Evolutionary conservation across 768 basidiomycete species (phyloP), one percentile per base, ranked within the genome.

Genomic region (Boletus tylopilopsis): DNA sequence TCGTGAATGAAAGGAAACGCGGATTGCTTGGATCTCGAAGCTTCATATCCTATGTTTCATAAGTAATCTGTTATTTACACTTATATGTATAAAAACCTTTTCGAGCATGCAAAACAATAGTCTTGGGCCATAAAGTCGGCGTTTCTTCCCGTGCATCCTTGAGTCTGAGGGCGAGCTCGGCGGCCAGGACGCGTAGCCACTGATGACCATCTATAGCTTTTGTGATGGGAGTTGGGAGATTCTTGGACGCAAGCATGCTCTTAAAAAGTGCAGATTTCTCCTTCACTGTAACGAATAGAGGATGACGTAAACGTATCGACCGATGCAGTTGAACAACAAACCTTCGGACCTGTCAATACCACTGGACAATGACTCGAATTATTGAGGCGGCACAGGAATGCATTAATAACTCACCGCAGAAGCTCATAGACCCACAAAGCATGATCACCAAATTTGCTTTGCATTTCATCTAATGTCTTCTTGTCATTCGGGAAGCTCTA

Each of bases 161-260:
- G 29, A 99, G 73, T 41, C 96, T 77, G 9, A 94, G 73, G 6
- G 89, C 83, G 18, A 99, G 76, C 60, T 99, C 96, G 13, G 93
- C 90, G 29, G 93, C 86, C 23, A 98, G 79, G 10, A 98, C 86
- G 10, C 87, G 77, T 39, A 99, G 80, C 96, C 96, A 98, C 47
- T 92, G 90, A 38, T 80, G 76, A 1, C 92, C 94, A 51, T 94
- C 85, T 3, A 81, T 74, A 13, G 78, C 70, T 35, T 82, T 85
- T 6, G 77, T 87, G 21, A 97, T 82, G 0, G 88, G 80, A 29
- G 82, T 80, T 0, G 86, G 82, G 21, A 97, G 78, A 61, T 97
- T 98, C 67, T 99, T 99, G n/a, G 92, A 87, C 0, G 93, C 91
- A 45, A 93, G 71, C 95, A 98, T 98, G 59, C 90, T 92, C 72